Percentiles rank a stretch among this genome's conserved stretches.
These are phyloP conservation scores for Annulohypoxylon bovei DNA, from an alignment of 495 filamentous ascomycete species.

Conservation along the genomic window DNA sequence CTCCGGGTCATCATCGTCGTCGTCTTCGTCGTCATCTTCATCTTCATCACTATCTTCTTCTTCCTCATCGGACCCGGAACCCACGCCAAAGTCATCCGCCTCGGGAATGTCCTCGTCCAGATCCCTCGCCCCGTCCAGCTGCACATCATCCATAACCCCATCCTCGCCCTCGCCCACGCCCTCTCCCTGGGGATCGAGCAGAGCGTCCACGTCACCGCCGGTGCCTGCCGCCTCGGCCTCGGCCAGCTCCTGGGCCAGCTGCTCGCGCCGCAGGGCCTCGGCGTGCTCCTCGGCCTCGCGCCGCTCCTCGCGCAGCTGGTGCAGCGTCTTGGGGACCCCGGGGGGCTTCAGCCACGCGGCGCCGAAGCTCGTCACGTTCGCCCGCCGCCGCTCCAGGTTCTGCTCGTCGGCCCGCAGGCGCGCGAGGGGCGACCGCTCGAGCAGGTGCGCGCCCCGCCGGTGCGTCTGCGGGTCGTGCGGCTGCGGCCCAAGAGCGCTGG, in stretches of 20 bases:
- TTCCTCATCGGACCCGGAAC: conserved; percentile 55
- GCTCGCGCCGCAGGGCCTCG: conserved; percentile 73
- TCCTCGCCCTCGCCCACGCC: conserved; percentile 47
- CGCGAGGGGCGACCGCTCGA: conserved; percentile 64
- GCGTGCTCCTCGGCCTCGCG: conserved; percentile 83
- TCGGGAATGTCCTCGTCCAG: conserved; percentile 75
- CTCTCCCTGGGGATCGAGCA: conserved; percentile 50
- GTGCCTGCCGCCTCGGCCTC: conserved; percentile 60
- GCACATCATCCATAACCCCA: conserved; percentile 48
- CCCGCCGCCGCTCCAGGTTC: conserved; percentile 71
- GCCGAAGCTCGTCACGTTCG: conserved; percentile 78
- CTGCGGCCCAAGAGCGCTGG: conserved; percentile 31
- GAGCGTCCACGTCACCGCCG: conserved; percentile 46
- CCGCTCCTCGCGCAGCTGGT: conserved; percentile 79
- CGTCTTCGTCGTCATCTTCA: conserved; percentile 47
- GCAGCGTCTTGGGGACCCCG: conserved; percentile 77
- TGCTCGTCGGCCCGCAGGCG: conserved; percentile 74
- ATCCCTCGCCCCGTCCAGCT: conserved; percentile 57
- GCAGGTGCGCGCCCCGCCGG: conserved; percentile 40
- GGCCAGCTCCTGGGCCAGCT: conserved; percentile 70
- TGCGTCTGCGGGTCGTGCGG: conserved; percentile 25
- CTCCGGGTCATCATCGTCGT: conserved; percentile 48
- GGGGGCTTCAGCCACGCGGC: conserved; percentile 82
- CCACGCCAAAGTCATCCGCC: conserved; percentile 63
- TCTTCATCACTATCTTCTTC: conserved; percentile 46